phyloP scores from a whole-genome alignment of 2,329 filamentous ascomycete genomes.

The Diaporthe batatas region DNA sequence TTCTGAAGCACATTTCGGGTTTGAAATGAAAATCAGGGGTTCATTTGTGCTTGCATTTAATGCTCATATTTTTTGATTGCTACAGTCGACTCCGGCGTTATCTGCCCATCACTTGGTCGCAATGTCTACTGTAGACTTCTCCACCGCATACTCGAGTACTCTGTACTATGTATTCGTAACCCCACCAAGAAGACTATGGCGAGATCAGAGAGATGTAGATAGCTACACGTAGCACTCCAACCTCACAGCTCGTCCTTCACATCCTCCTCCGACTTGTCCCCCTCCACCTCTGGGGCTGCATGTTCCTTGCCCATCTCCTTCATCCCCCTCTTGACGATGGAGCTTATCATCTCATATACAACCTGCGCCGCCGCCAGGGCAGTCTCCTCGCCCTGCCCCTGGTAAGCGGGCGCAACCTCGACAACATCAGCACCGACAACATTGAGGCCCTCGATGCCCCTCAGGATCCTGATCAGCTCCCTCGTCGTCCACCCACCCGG shows the following conservation, averaged over 20 bases:
- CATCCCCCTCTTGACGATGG: conserved; percentile 67
- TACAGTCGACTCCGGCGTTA: background rate
- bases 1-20: conserved; percentile 24
- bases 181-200: background rate
- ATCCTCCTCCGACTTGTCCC: conserved; percentile 43
- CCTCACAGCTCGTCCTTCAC: conserved; percentile 56
- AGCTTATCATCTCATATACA: conserved; percentile 87
- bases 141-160: too few relatives aligned
- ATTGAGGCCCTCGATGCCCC: conserved; percentile 86
- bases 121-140: background rate
- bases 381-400: conserved; percentile 83
- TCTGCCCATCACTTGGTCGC: background rate
- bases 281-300: conserved; percentile 12
- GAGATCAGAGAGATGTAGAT: background rate
- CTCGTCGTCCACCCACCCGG: conserved; percentile 92
- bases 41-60: background rate
- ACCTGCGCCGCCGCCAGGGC: conserved; percentile 87
- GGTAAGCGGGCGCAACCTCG: conserved; percentile 88
- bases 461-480: conserved; percentile 85
- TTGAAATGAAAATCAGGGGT: conserved; percentile 2
- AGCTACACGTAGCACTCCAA: background rate
- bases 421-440: conserved; percentile 92
- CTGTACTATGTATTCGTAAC: too few relatives aligned
- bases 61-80: background rate
- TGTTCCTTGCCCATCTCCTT: conserved; percentile 54